Percentiles rank a stretch among this genome's conserved stretches.
These are phyloP conservation scores for Nicotiana undulata DNA, from an alignment of 257 asterid species.

Conservation along the genomic window DNA sequence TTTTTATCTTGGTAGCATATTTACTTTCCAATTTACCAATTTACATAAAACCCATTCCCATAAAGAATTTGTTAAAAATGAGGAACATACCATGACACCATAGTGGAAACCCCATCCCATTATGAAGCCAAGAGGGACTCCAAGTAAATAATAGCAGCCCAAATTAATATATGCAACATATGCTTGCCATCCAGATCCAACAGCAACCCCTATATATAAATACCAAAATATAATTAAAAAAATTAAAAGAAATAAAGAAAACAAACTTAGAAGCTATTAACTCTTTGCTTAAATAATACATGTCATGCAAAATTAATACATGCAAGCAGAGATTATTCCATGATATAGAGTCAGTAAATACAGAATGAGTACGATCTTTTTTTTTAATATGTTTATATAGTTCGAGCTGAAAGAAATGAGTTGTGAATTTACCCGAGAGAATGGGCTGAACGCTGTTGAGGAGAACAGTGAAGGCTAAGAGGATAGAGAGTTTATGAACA, in stretches of 20 bases:
- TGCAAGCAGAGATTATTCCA: background rate
- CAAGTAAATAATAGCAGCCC: slow-evolving; percentile 39
- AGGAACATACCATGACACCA: slow-evolving; percentile 44
- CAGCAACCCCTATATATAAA: slow-evolving; percentile 39
- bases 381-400: background rate
- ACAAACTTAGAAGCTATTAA: background rate
- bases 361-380: background rate
- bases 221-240: background rate
- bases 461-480: slow-evolving; percentile 45
- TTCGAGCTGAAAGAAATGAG: background rate
- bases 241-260: background rate
- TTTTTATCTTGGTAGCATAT: too few species aligned
- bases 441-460: slow-evolving; percentile 53
- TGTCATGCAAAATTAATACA: too few species aligned
- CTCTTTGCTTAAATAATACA: too few species aligned
- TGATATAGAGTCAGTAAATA: background rate
- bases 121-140: slow-evolving; percentile 39
- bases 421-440: slow-evolving; percentile 33
- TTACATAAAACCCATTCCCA: background rate
- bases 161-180: slow-evolving; percentile 44
- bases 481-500: slow-evolving; percentile 31
- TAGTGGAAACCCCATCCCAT: slow-evolving; percentile 33
- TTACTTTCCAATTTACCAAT: background rate
- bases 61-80: background rate
- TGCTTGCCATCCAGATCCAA: slow-evolving; percentile 61